Percentiles rank a stretch among this genome's conserved stretches.
phyloP scores from a whole-genome alignment of 177 flowering plant species.

The Vitis hybrid region DNA sequence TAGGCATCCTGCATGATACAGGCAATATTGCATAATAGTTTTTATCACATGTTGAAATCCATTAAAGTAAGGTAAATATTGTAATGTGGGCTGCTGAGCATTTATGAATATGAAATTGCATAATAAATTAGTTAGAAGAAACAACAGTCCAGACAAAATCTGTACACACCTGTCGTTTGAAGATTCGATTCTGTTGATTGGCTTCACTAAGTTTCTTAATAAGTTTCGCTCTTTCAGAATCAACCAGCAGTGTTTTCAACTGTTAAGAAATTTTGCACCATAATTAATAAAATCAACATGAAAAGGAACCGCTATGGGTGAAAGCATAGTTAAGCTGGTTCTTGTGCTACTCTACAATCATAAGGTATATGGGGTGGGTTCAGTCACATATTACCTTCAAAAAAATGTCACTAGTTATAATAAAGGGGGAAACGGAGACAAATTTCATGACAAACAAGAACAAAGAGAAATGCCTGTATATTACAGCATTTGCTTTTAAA shows the following conservation, averaged over 20 bases:
- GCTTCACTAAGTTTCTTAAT: constrained; percentile 84
- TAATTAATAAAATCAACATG: not conserved
- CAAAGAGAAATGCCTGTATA: no score
- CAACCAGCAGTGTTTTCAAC: constrained; percentile 65
- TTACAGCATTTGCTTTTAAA: no score
- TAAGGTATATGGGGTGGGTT: not conserved
- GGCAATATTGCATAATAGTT: no score
- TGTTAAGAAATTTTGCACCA: constrained; percentile 19
- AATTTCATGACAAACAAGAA: not conserved
- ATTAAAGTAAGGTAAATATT: no score
- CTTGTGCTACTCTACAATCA: not conserved
- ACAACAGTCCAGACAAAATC: not conserved
- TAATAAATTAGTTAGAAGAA: no score
- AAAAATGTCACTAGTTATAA: not conserved
- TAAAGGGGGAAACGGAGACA: not conserved
- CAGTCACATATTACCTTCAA: not conserved
- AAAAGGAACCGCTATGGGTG: not conserved
- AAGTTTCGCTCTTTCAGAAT: constrained; percentile 74
- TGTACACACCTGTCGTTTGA: constrained; percentile 78
- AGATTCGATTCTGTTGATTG: constrained; percentile 82
- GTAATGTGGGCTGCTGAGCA: no score
- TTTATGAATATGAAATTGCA: no score
- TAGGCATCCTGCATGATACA: no score
- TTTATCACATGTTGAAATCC: no score
- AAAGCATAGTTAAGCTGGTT: not conserved